A percentile compares a stretch with the other conserved stretches of the same genome.
phyloP scores from a whole-genome alignment of 73 alveolate genomes.

The Blepharisma japonicum region DNA sequence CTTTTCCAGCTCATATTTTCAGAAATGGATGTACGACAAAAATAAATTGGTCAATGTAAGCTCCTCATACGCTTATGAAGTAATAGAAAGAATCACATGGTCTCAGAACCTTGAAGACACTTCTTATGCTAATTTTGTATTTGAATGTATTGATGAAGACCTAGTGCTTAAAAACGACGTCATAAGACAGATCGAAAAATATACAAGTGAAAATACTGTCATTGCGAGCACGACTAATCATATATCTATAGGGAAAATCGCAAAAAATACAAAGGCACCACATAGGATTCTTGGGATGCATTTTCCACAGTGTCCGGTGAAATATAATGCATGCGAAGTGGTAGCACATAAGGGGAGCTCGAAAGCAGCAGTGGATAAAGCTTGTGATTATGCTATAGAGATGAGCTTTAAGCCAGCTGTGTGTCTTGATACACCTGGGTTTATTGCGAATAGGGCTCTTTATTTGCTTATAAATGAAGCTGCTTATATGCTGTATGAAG shows the following conservation, averaged over 20 bases:
- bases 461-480: background rate
- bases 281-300: background rate
- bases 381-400: background rate
- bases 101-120: background rate
- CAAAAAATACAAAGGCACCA: background rate
- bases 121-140: background rate
- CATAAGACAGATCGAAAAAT: background rate
- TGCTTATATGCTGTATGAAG: background rate
- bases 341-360: background rate
- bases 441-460: constrained; percentile 9
- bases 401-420: background rate
- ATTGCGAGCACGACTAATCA: background rate
- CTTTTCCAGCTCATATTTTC: background rate
- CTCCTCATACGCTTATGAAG: too few relatives aligned
- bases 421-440: background rate
- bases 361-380: background rate
- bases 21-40: too few relatives aligned
- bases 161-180: background rate
- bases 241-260: background rate
- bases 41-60: too few relatives aligned
- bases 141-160: background rate
- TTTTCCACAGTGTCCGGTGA: background rate
- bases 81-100: background rate
- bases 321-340: background rate
- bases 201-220: background rate